A percentile compares a stretch with the other conserved stretches of the same genome.
Conservation (phyloP, 2,329 filamentous ascomycete genomes). For the Dactylellina parvicollis region DNA sequence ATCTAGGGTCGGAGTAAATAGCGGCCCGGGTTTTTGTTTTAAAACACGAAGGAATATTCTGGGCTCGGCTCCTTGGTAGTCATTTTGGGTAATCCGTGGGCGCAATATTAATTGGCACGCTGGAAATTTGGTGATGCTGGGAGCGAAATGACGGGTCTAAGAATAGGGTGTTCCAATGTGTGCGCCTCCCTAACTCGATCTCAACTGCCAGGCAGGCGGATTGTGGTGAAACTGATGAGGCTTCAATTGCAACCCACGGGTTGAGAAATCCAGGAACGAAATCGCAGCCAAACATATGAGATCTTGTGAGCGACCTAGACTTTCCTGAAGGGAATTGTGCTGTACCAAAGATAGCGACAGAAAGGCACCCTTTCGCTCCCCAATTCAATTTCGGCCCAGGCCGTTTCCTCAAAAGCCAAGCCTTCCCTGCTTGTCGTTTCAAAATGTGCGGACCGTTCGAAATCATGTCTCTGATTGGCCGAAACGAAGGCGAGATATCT, state of each 20-base stretch:
- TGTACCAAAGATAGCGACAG: conserved; percentile 7
- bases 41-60: no score
- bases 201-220: neutral
- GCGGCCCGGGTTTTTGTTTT: no score
- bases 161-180: neutral
- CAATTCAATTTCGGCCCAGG: neutral
- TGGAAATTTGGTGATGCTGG: neutral
- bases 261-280: neutral
- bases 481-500: conserved; percentile 5
- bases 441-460: neutral
- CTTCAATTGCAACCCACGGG: neutral
- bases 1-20: no score
- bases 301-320: neutral
- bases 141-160: neutral
- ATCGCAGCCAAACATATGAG: neutral
- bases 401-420: neutral
- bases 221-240: conserved; percentile 2
- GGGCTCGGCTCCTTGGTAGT: no score
- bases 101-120: neutral
- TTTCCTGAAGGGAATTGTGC: conserved; percentile 2
- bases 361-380: neutral
- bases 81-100: no score
- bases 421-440: neutral
- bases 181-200: neutral
- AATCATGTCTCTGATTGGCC: neutral